phyloP scores from a whole-genome alignment of 257 asterid species.

The Plectranthus barbatus region DNA sequence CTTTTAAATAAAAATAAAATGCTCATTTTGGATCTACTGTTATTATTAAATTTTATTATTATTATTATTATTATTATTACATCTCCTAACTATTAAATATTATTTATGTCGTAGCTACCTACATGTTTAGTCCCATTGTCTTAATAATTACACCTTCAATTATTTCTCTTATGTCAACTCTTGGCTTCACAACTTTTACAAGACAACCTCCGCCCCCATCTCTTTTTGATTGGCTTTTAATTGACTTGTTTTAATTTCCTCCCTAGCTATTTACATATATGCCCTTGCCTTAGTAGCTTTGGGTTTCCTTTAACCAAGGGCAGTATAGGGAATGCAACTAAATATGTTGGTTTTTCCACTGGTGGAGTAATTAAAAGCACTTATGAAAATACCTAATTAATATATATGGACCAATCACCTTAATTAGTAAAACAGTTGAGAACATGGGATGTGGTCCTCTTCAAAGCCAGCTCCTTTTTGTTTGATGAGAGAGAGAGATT shows the following conservation, averaged over 20 bases:
- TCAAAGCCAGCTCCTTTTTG: background rate
- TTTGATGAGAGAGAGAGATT: background rate
- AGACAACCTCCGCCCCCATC: background rate
- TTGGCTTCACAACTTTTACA: background rate
- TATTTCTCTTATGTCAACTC: background rate
- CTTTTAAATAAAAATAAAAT: background rate
- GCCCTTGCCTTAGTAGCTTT: no score
- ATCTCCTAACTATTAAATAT: background rate
- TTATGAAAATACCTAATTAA: background rate
- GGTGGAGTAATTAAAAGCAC: background rate
- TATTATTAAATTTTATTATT: no score
- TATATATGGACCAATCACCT: slow-evolving; percentile 12
- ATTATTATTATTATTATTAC: background rate
- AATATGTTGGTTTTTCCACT: background rate
- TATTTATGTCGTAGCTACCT: slow-evolving; percentile 5
- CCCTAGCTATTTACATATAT: no score
- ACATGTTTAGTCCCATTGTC: background rate
- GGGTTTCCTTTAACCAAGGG: no score
- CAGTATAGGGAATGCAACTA: no score
- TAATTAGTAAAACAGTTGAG: slow-evolving; percentile 4
- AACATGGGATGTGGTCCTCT: slow-evolving; percentile 29
- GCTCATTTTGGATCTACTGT: no score
- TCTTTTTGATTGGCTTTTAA: background rate
- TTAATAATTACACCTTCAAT: background rate
- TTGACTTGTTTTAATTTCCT: background rate